A percentile compares a stretch with the other conserved stretches of the same genome.
Evolutionary conservation across 352 stramenopile species (phyloP).

Genomic region (Globisporangium acanthophoron): DNA sequence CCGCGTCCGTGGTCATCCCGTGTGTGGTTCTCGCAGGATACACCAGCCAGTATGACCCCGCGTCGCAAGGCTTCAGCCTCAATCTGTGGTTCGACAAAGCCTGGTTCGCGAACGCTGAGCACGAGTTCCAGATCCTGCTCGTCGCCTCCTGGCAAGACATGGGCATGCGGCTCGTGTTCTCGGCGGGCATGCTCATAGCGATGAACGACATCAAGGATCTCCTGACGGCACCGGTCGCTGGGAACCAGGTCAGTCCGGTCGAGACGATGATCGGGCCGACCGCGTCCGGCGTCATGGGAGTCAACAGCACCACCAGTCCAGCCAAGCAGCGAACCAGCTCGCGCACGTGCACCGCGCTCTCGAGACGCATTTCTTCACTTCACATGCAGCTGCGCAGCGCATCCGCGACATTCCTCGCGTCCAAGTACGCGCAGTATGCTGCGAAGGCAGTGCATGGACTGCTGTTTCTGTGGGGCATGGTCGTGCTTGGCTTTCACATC

Average conservation of each 20-base stretch:
- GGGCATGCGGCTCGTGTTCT: conserved; percentile 29
- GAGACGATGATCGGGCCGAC: too few relatives aligned
- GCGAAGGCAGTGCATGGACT: neutral
- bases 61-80: neutral
- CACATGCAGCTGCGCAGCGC: neutral
- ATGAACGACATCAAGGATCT: conserved; percentile 29
- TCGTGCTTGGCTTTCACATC: conserved; percentile 18
- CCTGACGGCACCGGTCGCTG: neutral
- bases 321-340: too few relatives aligned
- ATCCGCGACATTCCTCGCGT: too few relatives aligned
- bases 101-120: conserved; percentile 22
- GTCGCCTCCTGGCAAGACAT: conserved; percentile 32
- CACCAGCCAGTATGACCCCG: conserved; percentile 4
- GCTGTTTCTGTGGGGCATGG: conserved; percentile 16
- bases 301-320: too few relatives aligned
- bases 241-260: too few relatives aligned
- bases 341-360: too few relatives aligned
- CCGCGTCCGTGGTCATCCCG: conserved; percentile 11
- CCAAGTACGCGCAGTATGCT: too few relatives aligned
- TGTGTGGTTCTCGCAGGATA: conserved; percentile 9
- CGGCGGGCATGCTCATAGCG: conserved; percentile 21
- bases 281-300: too few relatives aligned
- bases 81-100: conserved; percentile 19
- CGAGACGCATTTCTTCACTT: too few relatives aligned
- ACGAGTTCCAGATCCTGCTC: conserved; percentile 20